Evolutionary conservation across 108 stramenopile genomes (phyloP).

Genomic region (Discostella stelligeroides): DNA sequence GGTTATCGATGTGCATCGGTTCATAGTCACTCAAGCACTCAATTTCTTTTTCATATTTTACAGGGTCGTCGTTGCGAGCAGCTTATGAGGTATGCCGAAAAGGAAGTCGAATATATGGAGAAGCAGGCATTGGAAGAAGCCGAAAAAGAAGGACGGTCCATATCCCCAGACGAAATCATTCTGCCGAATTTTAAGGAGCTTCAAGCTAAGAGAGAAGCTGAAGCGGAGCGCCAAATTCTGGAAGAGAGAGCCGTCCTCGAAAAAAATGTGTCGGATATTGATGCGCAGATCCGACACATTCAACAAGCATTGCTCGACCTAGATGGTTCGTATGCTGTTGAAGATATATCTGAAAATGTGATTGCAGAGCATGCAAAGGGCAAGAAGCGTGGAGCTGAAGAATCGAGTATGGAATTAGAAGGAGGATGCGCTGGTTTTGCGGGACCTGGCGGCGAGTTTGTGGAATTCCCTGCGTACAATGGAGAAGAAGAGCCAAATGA

Average conservation of each 20-base stretch:
- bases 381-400: constrained; percentile 32
- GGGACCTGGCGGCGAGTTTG: constrained; percentile 69
- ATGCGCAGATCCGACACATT: constrained; percentile 65
- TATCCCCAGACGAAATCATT: constrained; percentile 42
- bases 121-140: constrained; percentile 67
- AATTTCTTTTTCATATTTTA: constrained; percentile 20
- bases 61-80: constrained; percentile 84
- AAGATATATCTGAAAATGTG: constrained; percentile 12
- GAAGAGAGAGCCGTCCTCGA: constrained; percentile 60
- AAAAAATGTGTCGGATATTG: constrained; percentile 72
- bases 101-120: constrained; percentile 82
- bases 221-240: constrained; percentile 48
- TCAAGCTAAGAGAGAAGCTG: constrained; percentile 53
- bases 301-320: constrained; percentile 71
- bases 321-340: constrained; percentile 33
- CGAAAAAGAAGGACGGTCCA: constrained; percentile 49
- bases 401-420: constrained; percentile 13
- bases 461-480: constrained; percentile 80
- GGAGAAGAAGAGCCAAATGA: constrained; percentile 70
- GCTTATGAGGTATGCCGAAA: constrained; percentile 83
- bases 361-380: constrained; percentile 24
- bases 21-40: no score
- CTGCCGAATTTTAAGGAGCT: constrained; percentile 72
- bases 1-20: background rate
- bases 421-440: constrained; percentile 52